Conservation (phyloP, 257 asterid genomes). For the Fraxinus quadrangulata region DNA sequence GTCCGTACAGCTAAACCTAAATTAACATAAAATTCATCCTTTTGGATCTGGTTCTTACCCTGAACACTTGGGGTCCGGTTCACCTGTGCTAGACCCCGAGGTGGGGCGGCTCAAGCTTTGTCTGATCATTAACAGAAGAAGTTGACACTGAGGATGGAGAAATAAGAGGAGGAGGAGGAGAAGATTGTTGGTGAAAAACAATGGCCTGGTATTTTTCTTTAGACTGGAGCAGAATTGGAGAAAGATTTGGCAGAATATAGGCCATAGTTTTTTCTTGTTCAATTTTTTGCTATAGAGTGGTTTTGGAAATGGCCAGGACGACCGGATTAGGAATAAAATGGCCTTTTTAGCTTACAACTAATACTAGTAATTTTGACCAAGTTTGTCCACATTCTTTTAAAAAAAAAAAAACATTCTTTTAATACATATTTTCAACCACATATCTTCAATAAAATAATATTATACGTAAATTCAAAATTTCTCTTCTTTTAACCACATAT, state of each 20-base stretch:
- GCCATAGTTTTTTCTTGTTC: slow-evolving; percentile 47
- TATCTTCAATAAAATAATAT: no score
- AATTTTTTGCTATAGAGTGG: slow-evolving; percentile 31
- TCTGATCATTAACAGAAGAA: slow-evolving; percentile 30
- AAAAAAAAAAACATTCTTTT: no score
- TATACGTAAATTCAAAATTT: no score
- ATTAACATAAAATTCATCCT: slow-evolving; percentile 73
- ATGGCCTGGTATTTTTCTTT: slow-evolving; percentile 47
- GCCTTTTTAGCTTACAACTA: no score
- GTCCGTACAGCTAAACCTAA: slow-evolving; percentile 84
- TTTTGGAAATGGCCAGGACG: slow-evolving; percentile 31
- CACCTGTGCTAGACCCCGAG: slow-evolving; percentile 47
- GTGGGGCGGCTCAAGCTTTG: slow-evolving; percentile 45
- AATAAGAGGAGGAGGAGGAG: background rate
- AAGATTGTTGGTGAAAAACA: slow-evolving; percentile 24
- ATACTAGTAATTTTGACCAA: no score
- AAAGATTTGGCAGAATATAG: slow-evolving; percentile 66
- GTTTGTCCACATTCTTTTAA: no score
- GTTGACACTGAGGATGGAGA: slow-evolving; percentile 24
- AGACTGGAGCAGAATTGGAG: slow-evolving; percentile 49
- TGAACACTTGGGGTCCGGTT: slow-evolving; percentile 38
- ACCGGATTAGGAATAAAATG: no score
- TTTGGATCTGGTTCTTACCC: slow-evolving; percentile 47
- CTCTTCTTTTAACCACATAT: no score
- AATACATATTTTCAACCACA: no score